Evolutionary conservation across 2,329 filamentous ascomycete genomes (phyloP).

Genomic region (Fusarium oxysporum): DNA sequence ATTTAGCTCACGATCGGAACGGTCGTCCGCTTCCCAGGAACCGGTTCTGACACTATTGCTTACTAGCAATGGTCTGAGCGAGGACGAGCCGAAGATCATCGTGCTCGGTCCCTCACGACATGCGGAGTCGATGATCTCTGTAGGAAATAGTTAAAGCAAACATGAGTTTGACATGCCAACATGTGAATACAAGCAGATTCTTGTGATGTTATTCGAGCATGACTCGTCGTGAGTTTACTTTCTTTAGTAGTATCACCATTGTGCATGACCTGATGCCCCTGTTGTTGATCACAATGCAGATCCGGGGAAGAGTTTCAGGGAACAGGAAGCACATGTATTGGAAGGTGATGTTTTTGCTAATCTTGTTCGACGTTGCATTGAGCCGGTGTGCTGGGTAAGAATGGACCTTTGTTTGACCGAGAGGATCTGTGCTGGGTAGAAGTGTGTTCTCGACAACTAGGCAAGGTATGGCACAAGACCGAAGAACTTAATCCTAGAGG

Average conservation of each 20-base stretch:
- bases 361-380: neutral
- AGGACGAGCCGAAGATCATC: neutral
- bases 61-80: neutral
- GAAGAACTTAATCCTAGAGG: no score
- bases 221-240: neutral
- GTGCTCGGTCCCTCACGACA: neutral
- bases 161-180: neutral
- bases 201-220: neutral
- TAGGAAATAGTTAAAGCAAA: neutral
- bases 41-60: neutral
- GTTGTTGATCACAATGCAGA: neutral
- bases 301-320: neutral
- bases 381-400: neutral
- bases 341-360: rapidly evolving
- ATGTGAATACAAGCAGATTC: neutral
- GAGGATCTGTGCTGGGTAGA: neutral
- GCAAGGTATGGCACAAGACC: no score
- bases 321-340: neutral
- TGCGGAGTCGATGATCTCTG: neutral
- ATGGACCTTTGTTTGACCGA: neutral
- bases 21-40: neutral
- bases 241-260: neutral
- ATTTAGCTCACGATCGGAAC: neutral
- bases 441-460: neutral
- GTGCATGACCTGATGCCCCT: neutral